These are phyloP conservation scores for Magnaporthiopsis rhizophila DNA, from an alignment of 2,329 filamentous ascomycete species.

Conservation along the genomic window DNA sequence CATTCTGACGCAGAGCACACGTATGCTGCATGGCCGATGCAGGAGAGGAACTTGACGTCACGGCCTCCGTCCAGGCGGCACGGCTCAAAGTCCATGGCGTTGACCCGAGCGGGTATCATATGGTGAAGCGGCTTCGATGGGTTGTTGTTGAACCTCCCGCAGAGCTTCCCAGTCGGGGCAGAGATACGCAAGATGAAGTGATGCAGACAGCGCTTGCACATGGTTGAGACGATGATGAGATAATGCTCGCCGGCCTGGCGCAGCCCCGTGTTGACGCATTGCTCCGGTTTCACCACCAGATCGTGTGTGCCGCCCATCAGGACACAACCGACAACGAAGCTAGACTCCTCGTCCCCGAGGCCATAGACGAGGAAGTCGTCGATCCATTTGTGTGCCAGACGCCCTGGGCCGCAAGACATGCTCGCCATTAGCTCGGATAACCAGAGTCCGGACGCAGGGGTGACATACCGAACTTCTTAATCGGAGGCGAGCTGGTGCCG, in stretches of 20 bases:
- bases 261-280: conserved; percentile 1
- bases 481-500: background rate
- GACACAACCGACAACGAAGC: conserved; percentile 12
- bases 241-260: conserved; percentile 5
- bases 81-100: conserved; percentile 6
- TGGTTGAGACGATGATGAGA: conserved; percentile 16
- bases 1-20: conserved; percentile 34
- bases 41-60: conserved; percentile 29
- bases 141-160: conserved; percentile 12
- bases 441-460: too few species aligned
- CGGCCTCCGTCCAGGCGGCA: conserved; percentile 2
- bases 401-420: conserved; percentile 11
- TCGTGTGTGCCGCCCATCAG: conserved; percentile 4
- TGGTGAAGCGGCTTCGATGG: conserved; percentile 18
- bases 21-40: conserved; percentile 28
- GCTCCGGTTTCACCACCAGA: conserved; percentile 3
- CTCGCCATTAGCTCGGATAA: background rate
- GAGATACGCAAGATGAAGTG: conserved; percentile 23
- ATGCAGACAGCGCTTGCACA: conserved; percentile 24
- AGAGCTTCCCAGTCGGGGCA: conserved; percentile 9
- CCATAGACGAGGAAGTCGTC: conserved; percentile 13
- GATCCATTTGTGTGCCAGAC: conserved; percentile 16
- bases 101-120: conserved; percentile 11
- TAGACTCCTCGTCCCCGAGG: conserved; percentile 8
- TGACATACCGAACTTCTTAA: background rate